These are phyloP conservation scores for Leccinum subrobustum DNA, from an alignment of 1,284 basidiomycete species.

Conservation along the genomic window DNA sequence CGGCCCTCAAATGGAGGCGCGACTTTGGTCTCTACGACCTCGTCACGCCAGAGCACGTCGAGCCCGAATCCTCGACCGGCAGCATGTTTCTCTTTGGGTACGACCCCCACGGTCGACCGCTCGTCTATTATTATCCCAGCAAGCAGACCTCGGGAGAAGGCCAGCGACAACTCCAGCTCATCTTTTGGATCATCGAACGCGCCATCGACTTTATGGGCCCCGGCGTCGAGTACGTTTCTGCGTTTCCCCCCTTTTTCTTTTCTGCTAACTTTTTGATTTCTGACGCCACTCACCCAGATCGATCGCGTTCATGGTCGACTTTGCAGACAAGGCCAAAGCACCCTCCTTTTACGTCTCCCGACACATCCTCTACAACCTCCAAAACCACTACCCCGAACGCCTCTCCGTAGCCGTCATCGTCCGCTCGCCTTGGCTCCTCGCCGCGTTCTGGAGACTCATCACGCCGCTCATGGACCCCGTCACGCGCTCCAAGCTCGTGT, in stretches of 20 bases:
- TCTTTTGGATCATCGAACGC: constrained; percentile 76
- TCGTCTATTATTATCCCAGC: constrained; percentile 78
- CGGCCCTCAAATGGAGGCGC: not conserved
- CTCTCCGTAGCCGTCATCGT: constrained; percentile 50
- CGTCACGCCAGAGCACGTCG: not conserved
- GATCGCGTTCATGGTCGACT: not conserved
- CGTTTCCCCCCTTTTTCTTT: too few relatives aligned
- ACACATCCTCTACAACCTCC: not conserved
- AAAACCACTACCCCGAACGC: not conserved
- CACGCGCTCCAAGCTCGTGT: constrained; percentile 70
- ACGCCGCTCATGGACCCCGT: constrained; percentile 78
- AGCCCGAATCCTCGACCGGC: not conserved
- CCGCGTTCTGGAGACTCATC: constrained; percentile 82
- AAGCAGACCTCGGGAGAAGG: constrained; percentile 81
- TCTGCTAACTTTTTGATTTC: not conserved
- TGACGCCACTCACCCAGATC: not conserved
- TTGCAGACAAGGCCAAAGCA: not conserved
- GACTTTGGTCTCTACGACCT: not conserved
- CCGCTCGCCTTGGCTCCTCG: constrained; percentile 81
- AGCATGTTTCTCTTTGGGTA: not conserved
- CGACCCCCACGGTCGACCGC: constrained; percentile 67
- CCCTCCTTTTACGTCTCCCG: not conserved
- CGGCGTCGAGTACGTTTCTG: constrained; percentile 64
- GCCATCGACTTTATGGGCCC: constrained; percentile 71
- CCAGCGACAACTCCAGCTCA: constrained; percentile 71